Conservation (phyloP, 2,329 filamentous ascomycete species). For the Diaporthe citriasiana region DNA sequence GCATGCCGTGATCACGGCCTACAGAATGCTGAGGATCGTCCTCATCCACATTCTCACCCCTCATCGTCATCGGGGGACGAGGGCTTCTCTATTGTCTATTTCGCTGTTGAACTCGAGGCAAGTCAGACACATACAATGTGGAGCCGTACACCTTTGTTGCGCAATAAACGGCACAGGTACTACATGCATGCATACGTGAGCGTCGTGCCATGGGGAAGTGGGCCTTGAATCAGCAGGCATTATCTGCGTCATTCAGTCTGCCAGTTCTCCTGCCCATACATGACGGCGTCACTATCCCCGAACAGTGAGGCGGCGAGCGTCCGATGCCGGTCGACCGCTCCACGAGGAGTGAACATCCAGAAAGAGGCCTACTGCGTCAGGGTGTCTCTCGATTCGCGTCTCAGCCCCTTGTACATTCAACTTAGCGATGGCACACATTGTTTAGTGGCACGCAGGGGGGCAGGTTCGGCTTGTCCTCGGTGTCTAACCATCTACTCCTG, state of each 20-base stretch:
- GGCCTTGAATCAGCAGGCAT: not conserved
- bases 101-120: not conserved
- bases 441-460: not conserved
- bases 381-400: not conserved
- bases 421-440: not conserved
- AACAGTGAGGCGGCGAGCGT: not conserved
- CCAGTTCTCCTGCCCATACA: too few species aligned
- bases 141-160: not conserved
- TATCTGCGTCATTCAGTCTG: not conserved
- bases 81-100: not conserved
- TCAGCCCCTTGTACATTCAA: not conserved
- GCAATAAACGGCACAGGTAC: not conserved
- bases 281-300: conserved; percentile 4
- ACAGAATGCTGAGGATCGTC: not conserved
- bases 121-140: conserved; percentile 3
- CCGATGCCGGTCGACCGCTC: conserved; percentile 6
- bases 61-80: conserved; percentile 7
- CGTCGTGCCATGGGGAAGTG: not conserved
- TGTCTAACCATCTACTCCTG: not conserved
- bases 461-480: not conserved
- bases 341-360: not conserved
- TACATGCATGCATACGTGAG: not conserved
- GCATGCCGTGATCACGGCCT: not conserved
- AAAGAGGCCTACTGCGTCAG: not conserved
- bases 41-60: not conserved